Evolutionary conservation across 1,139 yeast genomes (phyloP).

Genomic region (Yamadazyma membranifaciens): DNA sequence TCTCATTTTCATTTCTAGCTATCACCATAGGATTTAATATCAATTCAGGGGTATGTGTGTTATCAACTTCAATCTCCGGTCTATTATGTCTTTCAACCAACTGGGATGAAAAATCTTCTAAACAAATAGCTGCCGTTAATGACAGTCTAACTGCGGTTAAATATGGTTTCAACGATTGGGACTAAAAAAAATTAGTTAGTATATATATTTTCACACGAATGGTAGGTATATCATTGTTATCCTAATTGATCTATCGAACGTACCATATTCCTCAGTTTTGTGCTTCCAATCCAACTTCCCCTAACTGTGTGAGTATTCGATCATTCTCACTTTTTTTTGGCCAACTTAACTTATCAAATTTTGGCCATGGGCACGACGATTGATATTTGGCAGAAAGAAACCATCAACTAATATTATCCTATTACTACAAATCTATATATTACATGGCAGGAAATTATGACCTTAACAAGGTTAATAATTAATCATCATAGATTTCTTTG

Average conservation of each 20-base stretch:
- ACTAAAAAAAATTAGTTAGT: constrained; percentile 29
- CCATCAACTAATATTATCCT: no score
- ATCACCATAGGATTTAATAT: constrained; percentile 86
- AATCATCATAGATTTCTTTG: constrained; percentile 2
- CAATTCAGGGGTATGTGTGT: constrained; percentile 67
- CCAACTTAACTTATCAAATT: not conserved
- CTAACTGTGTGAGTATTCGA: constrained; percentile 1
- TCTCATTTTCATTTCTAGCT: constrained; percentile 91
- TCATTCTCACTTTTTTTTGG: constrained; percentile 5
- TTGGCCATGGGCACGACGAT: not conserved
- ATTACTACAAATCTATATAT: not conserved
- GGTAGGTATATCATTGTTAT: not conserved
- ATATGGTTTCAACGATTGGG: constrained; percentile 95
- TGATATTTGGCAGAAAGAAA: no score
- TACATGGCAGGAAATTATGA: not conserved
- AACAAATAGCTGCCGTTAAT: constrained; percentile 90
- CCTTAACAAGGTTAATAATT: constrained; percentile 4
- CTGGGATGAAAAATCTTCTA: constrained; percentile 93
- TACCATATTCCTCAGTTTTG: no score
- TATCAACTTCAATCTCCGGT: constrained; percentile 88
- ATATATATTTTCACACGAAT: not conserved
- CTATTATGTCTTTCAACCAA: constrained; percentile 95
- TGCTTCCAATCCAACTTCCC: not conserved
- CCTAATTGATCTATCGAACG: not conserved
- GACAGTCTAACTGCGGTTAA: constrained; percentile 92